Base-by-base conservation (phyloP, 2,329 filamentous ascomycete species). In the Hortaea werneckii region DNA sequence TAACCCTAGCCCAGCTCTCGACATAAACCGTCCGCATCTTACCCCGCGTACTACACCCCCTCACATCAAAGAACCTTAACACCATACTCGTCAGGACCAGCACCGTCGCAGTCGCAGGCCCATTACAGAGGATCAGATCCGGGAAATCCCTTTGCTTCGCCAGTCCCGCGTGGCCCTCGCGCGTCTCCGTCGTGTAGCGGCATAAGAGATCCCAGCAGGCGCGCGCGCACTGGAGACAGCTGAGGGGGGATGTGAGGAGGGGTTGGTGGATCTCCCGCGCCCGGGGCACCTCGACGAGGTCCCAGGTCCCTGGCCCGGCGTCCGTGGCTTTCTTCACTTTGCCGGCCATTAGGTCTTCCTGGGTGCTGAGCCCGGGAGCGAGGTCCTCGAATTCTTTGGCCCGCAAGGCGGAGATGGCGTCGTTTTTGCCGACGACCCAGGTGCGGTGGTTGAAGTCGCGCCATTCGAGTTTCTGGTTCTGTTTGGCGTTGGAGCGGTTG, bases 1-100 rank as follows among this genome's bases (percentile, higher is more conserved):
- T 82, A 11, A 94, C 85, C 11, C 92, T 77, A 2, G 92, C 90
- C 83, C 89, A 95, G 13, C 85, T 92, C 71, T 98, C 92, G 28
- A 95, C 78, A 63, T 92, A 98, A 10, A 96, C 72, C 7, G 85
- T 82, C 51, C 80, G 78, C 69, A 90, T 82, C 52, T 75, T 76
- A 28, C 72, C 67, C 13, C 70, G 62, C 6, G 58, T 59, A 34
- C 65, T 51, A 29, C 58, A 64, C 7, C 66, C 64, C 41, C 53
- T 50, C 5, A 65, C 41, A 47, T 72, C 58, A 48, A 75, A 69
- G 56, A 78, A 72, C n/a, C 76, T 72, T 42, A 85, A 57, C 10
- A 80, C 41, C 2, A 77, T 64, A 1, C 72, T 70, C 0, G 78
- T 77, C 2, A 82, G 59, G 4, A 83, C 65, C 41, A 95, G 72